Percentiles rank a stretch among this genome's conserved stretches.
Conservation (phyloP, 2,329 filamentous ascomycete species). For the Calonectria naviculata region DNA sequence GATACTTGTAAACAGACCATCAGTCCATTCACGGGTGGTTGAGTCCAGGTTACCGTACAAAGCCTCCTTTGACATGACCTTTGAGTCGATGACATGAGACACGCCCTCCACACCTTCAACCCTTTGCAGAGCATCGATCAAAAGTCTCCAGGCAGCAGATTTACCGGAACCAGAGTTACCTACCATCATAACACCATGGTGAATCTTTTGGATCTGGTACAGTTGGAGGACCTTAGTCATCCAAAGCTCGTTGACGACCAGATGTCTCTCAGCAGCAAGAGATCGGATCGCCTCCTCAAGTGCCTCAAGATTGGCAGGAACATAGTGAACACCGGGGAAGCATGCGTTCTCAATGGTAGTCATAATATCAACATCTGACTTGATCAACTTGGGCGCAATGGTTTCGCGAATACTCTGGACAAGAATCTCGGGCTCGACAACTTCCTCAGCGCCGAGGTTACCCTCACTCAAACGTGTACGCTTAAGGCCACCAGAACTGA, state of each 20-base stretch:
- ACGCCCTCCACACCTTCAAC: constrained; percentile 94
- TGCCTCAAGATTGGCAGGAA: constrained; percentile 85
- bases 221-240: constrained; percentile 97
- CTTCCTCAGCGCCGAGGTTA: constrained; percentile 71
- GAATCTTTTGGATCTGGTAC: constrained; percentile 97
- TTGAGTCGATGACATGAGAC: constrained; percentile 97
- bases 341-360: constrained; percentile 82
- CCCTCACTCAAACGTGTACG: constrained; percentile 77
- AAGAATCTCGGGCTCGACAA: constrained; percentile 95
- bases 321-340: constrained; percentile 93
- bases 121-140: constrained; percentile 90
- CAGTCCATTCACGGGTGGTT: constrained; percentile 98
- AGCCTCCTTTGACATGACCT: constrained; percentile 99
- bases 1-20: constrained; percentile 97
- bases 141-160: constrained; percentile 91
- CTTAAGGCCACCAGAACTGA: constrained; percentile 97
- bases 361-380: constrained; percentile 91
- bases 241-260: constrained; percentile 94
- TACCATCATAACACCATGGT: constrained; percentile 99
- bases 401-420: constrained; percentile 99
- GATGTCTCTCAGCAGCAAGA: constrained; percentile 85
- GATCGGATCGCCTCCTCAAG: constrained; percentile 85
- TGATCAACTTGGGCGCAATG: constrained; percentile 96
- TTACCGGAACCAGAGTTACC: constrained; percentile 98
- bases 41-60: constrained; percentile 96